Evolutionary conservation across 805 yeast species (phyloP), one percentile per base, ranked within the genome.

Genomic region (Lachancea dasiensis): DNA sequence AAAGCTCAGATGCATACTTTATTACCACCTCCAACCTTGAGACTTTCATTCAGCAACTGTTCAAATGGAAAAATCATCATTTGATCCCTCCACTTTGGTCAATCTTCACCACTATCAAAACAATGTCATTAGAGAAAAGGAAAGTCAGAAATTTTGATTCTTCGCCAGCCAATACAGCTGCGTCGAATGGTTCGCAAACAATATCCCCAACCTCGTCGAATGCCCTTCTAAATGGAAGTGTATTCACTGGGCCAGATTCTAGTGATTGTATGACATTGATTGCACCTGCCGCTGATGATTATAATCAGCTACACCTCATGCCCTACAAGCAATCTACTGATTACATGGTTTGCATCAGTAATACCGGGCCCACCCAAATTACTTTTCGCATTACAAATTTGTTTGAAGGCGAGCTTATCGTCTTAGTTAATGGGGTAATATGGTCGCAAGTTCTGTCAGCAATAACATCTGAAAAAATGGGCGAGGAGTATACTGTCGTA

Each of bases 391-490:
- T 75, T 23, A 64, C 68, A 34, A 68, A 73, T 35, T 67, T 67
- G 14, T 54, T 57, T 31, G 63, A 66, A 38, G 67, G 68, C 34
- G 69, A 61, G 38, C 52, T 71, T 5, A 60, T 65, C 31, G 69
- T 69, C 9, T 59, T 66, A 38, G 85, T 81, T 4, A 80, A 81
- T 49, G 86, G 85, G 16, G 70, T 80, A 16, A 68, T 73, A 10
- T 81, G 87, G 87, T 72, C 77, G 18, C 85, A 79, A 50, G 75
- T 77, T 1, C 68, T 77, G 0, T 66, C 73, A 26, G 77, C 77
- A 6, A 43, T 59, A 3, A 45, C 53, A 6, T 36, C 52, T 32
- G 64, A 66, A 11, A 53, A 64, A 13, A 62, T 63, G 16, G 69
- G 69, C 22, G 72, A 72, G 31, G 74, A 72, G 37, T 61, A 70